These are phyloP conservation scores for Fusarium mangiferae DNA, from an alignment of 2,329 filamentous ascomycete genomes.

Conservation along the genomic window DNA sequence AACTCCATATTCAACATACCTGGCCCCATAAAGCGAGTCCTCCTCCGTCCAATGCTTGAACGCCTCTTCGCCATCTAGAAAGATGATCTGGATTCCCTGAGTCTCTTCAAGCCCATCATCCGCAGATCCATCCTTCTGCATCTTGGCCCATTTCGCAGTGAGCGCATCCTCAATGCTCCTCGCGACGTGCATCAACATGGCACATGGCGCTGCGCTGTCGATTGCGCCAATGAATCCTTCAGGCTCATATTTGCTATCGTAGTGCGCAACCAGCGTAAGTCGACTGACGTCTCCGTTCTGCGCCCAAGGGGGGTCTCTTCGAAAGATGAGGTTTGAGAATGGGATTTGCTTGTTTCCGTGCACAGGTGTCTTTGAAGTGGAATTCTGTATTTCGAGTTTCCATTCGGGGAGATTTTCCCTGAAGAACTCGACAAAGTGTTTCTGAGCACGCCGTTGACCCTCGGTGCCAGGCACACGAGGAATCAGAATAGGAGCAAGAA, in stretches of 20 bases:
- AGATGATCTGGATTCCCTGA: constrained; percentile 86
- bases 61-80: constrained; percentile 95
- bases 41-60: constrained; percentile 81
- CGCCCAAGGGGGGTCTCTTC: constrained; percentile 87
- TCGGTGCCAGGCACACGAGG: constrained; percentile 89
- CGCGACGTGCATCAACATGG: constrained; percentile 89
- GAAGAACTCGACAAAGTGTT: constrained; percentile 90
- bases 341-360: constrained; percentile 77
- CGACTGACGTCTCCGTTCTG: constrained; percentile 78
- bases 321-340: constrained; percentile 88
- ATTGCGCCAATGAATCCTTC: constrained; percentile 92
- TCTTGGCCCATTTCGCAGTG: constrained; percentile 82
- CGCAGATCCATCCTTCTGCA: constrained; percentile 68
- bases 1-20: constrained; percentile 60
- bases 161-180: constrained; percentile 82
- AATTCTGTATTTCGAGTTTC: constrained; percentile 87
- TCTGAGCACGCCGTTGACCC: constrained; percentile 76
- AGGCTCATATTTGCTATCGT: constrained; percentile 85
- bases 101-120: constrained; percentile 73
- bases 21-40: constrained; percentile 89
- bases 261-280: constrained; percentile 91
- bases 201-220: constrained; percentile 93
- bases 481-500: constrained; percentile 87
- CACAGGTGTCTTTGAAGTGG: constrained; percentile 83
- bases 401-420: constrained; percentile 77